A percentile compares a stretch with the other conserved stretches of the same genome.
phyloP scores from a whole-genome alignment of 2,329 filamentous ascomycete species.

The Paecilomyces sp. region DNA sequence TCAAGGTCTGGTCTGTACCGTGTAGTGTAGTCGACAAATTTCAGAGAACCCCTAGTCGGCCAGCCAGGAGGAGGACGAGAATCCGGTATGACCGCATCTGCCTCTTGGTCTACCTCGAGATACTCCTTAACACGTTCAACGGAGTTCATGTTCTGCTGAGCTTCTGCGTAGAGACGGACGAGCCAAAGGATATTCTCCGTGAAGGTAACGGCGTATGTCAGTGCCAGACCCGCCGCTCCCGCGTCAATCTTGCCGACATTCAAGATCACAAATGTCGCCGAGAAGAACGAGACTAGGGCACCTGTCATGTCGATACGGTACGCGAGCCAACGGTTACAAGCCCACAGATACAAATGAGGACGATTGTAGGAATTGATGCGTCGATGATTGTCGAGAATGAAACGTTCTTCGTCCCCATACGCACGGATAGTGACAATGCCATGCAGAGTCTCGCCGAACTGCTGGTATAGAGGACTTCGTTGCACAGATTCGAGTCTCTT shows the following conservation, averaged over 20 bases:
- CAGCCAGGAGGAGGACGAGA: constrained; percentile 71
- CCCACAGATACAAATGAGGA: constrained; percentile 95
- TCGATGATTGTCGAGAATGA: constrained; percentile 81
- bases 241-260: constrained; percentile 79
- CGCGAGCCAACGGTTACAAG: constrained; percentile 91
- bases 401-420: constrained; percentile 88
- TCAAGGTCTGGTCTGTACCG: constrained; percentile 83
- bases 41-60: constrained; percentile 77
- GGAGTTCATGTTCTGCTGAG: constrained; percentile 99
- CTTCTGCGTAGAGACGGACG: constrained; percentile 84
- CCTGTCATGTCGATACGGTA: constrained; percentile 87
- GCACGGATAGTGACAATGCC: constrained; percentile 96
- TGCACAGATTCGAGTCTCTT: constrained; percentile 94
- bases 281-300: constrained; percentile 87
- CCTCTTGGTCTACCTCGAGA: constrained; percentile 91
- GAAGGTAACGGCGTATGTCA: constrained; percentile 94
- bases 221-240: constrained; percentile 83
- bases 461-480: constrained; percentile 90
- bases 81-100: constrained; percentile 67
- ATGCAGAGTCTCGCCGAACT: constrained; percentile 90
- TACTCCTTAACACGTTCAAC: constrained; percentile 98
- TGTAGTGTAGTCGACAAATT: constrained; percentile 85
- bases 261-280: constrained; percentile 81
- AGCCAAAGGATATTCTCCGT: constrained; percentile 97
- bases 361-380: constrained; percentile 87